These are phyloP conservation scores for Phytopythium delawarense DNA, from an alignment of 352 stramenopile species.

Conservation along the genomic window DNA sequence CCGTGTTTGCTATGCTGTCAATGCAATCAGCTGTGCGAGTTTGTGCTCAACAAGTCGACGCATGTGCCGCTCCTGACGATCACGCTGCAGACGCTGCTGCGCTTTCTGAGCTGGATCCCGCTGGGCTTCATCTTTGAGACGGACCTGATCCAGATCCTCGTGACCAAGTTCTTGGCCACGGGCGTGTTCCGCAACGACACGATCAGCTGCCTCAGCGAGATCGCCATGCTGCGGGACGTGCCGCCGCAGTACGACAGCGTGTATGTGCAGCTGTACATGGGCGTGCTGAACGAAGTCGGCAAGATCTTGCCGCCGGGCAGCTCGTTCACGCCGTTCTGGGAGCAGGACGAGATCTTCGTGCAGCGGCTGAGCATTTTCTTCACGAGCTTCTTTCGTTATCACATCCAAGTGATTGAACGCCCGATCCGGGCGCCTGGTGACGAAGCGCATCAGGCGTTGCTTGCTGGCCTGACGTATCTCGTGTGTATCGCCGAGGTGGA, in stretches of 20 bases:
- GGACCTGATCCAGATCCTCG: slow-evolving; percentile 92
- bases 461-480: slow-evolving; percentile 93
- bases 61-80: slow-evolving; percentile 92
- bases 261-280: slow-evolving; percentile 94
- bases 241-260: slow-evolving; percentile 91
- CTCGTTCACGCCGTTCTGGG: slow-evolving; percentile 90
- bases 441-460: slow-evolving; percentile 86
- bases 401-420: slow-evolving; percentile 94
- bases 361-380: slow-evolving; percentile 97
- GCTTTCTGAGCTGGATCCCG: slow-evolving; percentile 98
- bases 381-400: slow-evolving; percentile 92
- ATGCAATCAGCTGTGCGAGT: slow-evolving; percentile 91
- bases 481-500: slow-evolving; percentile 91
- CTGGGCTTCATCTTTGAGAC: slow-evolving; percentile 99
- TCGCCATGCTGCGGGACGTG: slow-evolving; percentile 93
- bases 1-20: not conserved
- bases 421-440: slow-evolving; percentile 74
- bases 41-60: slow-evolving; percentile 95
- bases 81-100: slow-evolving; percentile 96
- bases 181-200: slow-evolving; percentile 96
- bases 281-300: slow-evolving; percentile 91
- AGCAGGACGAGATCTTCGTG: slow-evolving; percentile 97
- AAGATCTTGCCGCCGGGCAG: slow-evolving; percentile 90
- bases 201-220: slow-evolving; percentile 98
- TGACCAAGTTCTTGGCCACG: slow-evolving; percentile 96